Evolutionary conservation across 2,329 filamentous ascomycete genomes (phyloP).

Genomic region (Tothia fuscella): DNA sequence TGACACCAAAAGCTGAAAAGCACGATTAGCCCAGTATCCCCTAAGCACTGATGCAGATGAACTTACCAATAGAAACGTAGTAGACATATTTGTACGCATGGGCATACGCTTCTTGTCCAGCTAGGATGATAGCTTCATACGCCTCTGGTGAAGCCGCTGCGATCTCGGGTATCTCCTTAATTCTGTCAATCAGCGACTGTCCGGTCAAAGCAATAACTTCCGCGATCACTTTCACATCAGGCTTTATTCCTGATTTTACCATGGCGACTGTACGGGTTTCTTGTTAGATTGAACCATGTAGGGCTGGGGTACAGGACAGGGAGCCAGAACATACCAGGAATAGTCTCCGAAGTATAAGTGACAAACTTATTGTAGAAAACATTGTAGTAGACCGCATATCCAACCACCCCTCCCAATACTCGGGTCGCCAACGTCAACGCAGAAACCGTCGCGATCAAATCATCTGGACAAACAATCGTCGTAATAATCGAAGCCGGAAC

Average conservation of each 20-base stretch:
- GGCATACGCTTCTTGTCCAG: slow-evolving; percentile 9
- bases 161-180: slow-evolving; percentile 2
- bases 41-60: too few relatives aligned
- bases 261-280: neutral
- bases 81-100: slow-evolving; percentile 10
- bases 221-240: neutral
- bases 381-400: slow-evolving; percentile 21
- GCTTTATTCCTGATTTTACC: neutral
- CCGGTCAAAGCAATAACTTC: slow-evolving; percentile 6
- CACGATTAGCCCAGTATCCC: too few relatives aligned
- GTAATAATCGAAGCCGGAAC: slow-evolving; percentile 21
- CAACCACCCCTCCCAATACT: slow-evolving; percentile 19
- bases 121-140: slow-evolving; percentile 6
- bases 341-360: neutral
- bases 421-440: slow-evolving; percentile 20
- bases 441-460: slow-evolving; percentile 19
- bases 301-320: neutral
- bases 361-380: slow-evolving; percentile 18
- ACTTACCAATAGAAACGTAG: slow-evolving; percentile 7
- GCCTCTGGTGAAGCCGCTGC: neutral
- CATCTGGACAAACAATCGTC: slow-evolving; percentile 19
- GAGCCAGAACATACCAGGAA: slow-evolving; percentile 1
- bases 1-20: slow-evolving; percentile 5
- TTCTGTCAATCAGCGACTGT: slow-evolving; percentile 5
- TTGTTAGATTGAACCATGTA: neutral